A percentile compares a stretch with the other conserved stretches of the same genome.
Conservation (phyloP, 495 filamentous ascomycete species). For the Aspergillus sclerotiicarbonarius region DNA sequence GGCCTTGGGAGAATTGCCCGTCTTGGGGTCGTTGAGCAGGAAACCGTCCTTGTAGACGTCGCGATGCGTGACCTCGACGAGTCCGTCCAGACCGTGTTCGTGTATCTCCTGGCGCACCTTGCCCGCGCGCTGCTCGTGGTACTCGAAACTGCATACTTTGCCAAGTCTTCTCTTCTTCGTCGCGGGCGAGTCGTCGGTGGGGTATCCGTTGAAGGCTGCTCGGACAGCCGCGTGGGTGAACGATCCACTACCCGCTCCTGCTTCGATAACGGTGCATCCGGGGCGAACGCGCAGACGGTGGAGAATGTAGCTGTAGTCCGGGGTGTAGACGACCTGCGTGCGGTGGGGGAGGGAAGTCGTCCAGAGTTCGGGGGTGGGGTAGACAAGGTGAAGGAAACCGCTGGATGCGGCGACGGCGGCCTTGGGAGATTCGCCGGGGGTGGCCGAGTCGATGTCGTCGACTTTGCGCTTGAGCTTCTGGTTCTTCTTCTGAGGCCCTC, state of each 20-base stretch:
- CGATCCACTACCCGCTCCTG: conserved; percentile 88
- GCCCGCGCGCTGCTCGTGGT: conserved; percentile 72
- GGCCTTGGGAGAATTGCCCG: conserved; percentile 58
- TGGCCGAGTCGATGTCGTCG: conserved; percentile 38
- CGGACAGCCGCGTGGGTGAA: conserved; percentile 90
- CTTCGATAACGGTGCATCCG: conserved; percentile 81
- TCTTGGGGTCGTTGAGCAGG: conserved; percentile 49
- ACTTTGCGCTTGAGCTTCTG: conserved; percentile 54
- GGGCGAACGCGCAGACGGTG: conserved; percentile 81
- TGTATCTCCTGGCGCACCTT: conserved; percentile 71
- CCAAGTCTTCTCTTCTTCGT: conserved; percentile 48
- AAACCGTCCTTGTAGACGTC: conserved; percentile 93
- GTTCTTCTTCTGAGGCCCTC: conserved; percentile 13
- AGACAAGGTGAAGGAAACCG: conserved; percentile 87
- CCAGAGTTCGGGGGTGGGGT: conserved; percentile 92
- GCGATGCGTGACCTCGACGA: conserved; percentile 82
- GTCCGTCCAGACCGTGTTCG: conserved; percentile 65
- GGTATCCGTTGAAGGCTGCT: conserved; percentile 84
- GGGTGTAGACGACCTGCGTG: conserved; percentile 96
- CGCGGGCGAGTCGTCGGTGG: conserved; percentile 18
- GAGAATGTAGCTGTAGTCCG: conserved; percentile 94
- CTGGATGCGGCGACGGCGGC: conserved; percentile 60
- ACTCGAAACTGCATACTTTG: conserved; percentile 91
- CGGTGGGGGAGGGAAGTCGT: conserved; percentile 85
- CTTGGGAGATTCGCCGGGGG: conserved; percentile 24